Base-by-base conservation (phyloP, 1,139 yeast species). In the Groenewaldozyma auringiensis region DNA sequence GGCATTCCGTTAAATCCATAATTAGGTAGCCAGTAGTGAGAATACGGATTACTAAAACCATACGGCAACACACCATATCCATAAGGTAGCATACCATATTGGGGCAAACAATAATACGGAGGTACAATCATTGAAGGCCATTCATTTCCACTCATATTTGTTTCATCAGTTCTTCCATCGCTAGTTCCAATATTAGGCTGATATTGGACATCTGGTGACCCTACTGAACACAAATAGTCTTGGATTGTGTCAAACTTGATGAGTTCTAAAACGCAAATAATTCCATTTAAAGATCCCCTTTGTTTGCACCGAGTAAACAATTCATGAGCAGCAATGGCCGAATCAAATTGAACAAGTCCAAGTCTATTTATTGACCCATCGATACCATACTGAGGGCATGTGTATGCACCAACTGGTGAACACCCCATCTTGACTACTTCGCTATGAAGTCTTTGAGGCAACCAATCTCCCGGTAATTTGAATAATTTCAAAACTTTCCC, bases 261-360 rank as follows among this genome's bases (percentile, higher is more conserved):
- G 29, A 25, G 29, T 25, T 25, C 29, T 8, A 25, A 6, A 8
- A 11, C 11, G 11, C 29, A 25, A 8, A 8, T 25, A 25, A 11
- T 25, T 8, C 29, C 11, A 25, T 25, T 25, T 11, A 25, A 25
- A 8, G 6, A 8, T 25, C 11, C 9, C 6, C 11, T 25, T 8
- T 6, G 6, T 25, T 6, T 8, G 11, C 29, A 25, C 6, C 11
- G 6, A 25, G 29, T 25, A 25, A 25, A 25, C 29, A 25, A 8
- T 25, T 25, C 29, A 6, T 8, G 29, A 8, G 36, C 36, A 17
- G 36, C 4, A 13, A 4, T 14, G 16, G 36, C 4, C 9, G 16
- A n/a, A n/a, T n/a, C 38, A 35, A 35, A 20, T 20, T 35, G 38
- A 13, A 35, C n/a, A 4, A 35, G n/a, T 35, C 38, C 38, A 35